Base-by-base conservation (phyloP, 2,329 filamentous ascomycete genomes). In the Cordyceps cateniannulata region DNA sequence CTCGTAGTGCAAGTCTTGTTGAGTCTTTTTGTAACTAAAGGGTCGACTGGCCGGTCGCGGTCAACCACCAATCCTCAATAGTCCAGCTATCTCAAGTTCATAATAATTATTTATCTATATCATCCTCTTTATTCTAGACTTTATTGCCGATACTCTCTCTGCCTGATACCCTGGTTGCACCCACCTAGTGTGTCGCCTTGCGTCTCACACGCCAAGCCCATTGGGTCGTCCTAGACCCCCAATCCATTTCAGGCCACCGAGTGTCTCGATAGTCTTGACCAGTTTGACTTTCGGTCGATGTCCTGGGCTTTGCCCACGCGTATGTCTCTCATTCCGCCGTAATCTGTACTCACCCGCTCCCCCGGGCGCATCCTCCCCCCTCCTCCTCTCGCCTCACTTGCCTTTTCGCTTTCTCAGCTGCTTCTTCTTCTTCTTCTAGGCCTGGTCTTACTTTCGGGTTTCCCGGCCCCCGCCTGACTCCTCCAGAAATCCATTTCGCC, bases 171-270 rank as follows among this genome's bases (percentile, higher is more conserved):
- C 49, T 18, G 22, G 44, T 22, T 47, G 44, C 22, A 25, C 5
- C 40, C 29, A 51, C 27, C 20, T 4, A 16, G 29, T 27, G 42
- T 38, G 44, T 44, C 54, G 53, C 45, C 24, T 48, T n/a, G 55
- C 56, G 6, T 42, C 42, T 20, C 22, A 27, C 10, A 48, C 38
- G 42, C 40, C 42, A 38, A 44, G 38, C 52, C 53, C 40, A 47
- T 45, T 47, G 53, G 38, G 16, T 55, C 40, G 18, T 10, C 6
- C 38, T 20, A 25, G 9, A 27, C 4, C 47, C 44, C 45, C 45
- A 52, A 45, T 45, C 57, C 48, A 7, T 45, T 52, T 59, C 40
- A 42, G 49, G 57, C 57, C 35, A 59, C 57, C 57, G 49, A 59
- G 57, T 53, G n/a, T 32, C 47, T 8, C 47, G 44, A 51, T 59